A percentile compares a stretch with the other conserved stretches of the same genome.
phyloP scores from a whole-genome alignment of 495 filamentous ascomycete genomes.

The Hyaloscypha finlandica region DNA sequence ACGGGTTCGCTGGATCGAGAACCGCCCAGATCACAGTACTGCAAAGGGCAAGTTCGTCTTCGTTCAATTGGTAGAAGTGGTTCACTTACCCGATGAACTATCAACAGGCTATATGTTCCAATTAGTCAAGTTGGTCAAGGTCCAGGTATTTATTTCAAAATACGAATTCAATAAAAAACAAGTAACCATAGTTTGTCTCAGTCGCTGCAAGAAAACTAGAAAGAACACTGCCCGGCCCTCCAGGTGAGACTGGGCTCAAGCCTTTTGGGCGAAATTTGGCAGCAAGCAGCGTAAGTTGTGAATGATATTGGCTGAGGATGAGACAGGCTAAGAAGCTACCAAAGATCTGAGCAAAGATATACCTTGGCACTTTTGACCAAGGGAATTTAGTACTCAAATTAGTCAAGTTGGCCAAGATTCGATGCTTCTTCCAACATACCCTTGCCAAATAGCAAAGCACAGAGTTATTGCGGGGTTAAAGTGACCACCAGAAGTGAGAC shows the following conservation, averaged over 20 bases:
- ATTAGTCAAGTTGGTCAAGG: not conserved
- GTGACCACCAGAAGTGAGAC: conserved; percentile 52
- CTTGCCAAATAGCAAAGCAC: conserved; percentile 52
- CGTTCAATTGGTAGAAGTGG: not conserved
- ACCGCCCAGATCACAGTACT: conserved; percentile 55
- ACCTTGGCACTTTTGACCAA: conserved; percentile 43
- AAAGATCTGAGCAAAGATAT: conserved; percentile 55
- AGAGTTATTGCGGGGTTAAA: conserved; percentile 55
- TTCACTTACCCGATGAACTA: conserved; percentile 41
- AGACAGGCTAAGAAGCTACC: conserved; percentile 53
- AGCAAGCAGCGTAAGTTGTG: conserved; percentile 45
- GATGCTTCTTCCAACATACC: conserved; percentile 31
- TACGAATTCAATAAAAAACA: conserved; percentile 53
- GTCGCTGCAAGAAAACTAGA: conserved; percentile 45
- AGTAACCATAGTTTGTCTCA: conserved; percentile 49
- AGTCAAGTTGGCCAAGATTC: conserved; percentile 48
- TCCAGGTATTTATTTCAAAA: not conserved
- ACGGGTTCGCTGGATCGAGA: conserved; percentile 57
- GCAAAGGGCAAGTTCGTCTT: conserved; percentile 15
- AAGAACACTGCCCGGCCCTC: conserved; percentile 49
- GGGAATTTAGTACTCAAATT: conserved; percentile 37
- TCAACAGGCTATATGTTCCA: conserved; percentile 42
- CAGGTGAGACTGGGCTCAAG: conserved; percentile 42
- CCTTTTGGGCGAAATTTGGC: conserved; percentile 35
- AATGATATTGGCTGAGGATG: conserved; percentile 51